Evolutionary conservation across 2,329 filamentous ascomycete species (phyloP).

Genomic region (Cladorrhinum sp.): DNA sequence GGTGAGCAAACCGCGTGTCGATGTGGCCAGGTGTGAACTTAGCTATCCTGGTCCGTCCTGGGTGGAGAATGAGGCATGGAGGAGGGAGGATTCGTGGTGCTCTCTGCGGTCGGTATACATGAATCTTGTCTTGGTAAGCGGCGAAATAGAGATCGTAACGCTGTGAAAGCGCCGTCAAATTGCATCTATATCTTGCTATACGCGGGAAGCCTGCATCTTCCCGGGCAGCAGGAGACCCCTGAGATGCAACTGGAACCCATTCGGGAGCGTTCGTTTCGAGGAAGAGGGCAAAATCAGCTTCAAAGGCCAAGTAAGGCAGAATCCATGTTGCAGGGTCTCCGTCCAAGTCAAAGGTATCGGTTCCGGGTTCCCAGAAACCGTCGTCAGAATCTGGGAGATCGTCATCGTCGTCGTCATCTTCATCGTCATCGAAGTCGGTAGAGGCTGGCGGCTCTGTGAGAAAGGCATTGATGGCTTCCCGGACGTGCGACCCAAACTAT

Average conservation of each 20-base stretch:
- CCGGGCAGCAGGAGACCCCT: background rate
- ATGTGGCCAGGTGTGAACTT: slow-evolving; percentile 50
- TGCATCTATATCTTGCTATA: slow-evolving; percentile 42
- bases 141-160: slow-evolving; percentile 60
- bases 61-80: slow-evolving; percentile 51
- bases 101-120: slow-evolving; percentile 52
- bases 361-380: background rate
- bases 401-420: slow-evolving; percentile 21
- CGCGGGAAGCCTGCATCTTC: slow-evolving; percentile 25
- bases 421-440: slow-evolving; percentile 13
- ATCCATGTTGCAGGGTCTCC: background rate
- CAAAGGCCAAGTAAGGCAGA: background rate
- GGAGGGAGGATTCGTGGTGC: slow-evolving; percentile 48
- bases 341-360: background rate
- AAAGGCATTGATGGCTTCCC: slow-evolving; percentile 23
- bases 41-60: slow-evolving; percentile 40
- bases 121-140: slow-evolving; percentile 55
- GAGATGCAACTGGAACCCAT: background rate
- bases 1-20: slow-evolving; percentile 51
- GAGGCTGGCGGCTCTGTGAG: slow-evolving; percentile 10
- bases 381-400: slow-evolving; percentile 20
- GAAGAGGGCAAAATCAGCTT: background rate
- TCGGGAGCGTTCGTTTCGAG: background rate
- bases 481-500: slow-evolving; percentile 25
- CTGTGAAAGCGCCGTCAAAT: slow-evolving; percentile 58